Evolutionary conservation across 2,329 filamentous ascomycete species (phyloP).

Genomic region (Fusarium buharicum): DNA sequence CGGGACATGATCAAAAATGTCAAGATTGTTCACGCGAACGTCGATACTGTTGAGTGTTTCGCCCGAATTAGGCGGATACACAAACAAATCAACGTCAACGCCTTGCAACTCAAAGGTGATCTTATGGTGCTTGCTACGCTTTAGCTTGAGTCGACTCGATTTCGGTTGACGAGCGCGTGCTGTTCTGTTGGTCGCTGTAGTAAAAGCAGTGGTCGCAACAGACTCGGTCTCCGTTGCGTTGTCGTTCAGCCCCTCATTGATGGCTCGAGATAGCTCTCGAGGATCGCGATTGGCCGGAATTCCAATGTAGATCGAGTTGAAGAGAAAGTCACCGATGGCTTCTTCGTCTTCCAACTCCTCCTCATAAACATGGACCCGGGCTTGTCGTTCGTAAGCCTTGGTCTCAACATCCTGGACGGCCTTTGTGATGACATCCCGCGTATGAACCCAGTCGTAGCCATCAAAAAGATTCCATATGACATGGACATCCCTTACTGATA

Average conservation of each 20-base stretch:
- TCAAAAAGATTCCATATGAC: slow-evolving; percentile 98
- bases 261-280: slow-evolving; percentile 80
- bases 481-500: slow-evolving; percentile 86
- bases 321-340: slow-evolving; percentile 92
- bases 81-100: slow-evolving; percentile 82
- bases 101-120: slow-evolving; percentile 93
- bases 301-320: slow-evolving; percentile 98
- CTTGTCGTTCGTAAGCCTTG: slow-evolving; percentile 79
- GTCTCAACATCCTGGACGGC: slow-evolving; percentile 89
- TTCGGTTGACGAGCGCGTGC: slow-evolving; percentile 55
- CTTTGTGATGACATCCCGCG: slow-evolving; percentile 85
- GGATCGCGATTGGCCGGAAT: slow-evolving; percentile 89
- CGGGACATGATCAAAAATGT: slow-evolving; percentile 93
- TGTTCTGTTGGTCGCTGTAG: slow-evolving; percentile 65
- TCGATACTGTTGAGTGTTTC: slow-evolving; percentile 92
- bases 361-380: slow-evolving; percentile 67
- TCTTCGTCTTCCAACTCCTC: slow-evolving; percentile 83
- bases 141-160: slow-evolving; percentile 75
- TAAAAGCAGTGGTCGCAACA: slow-evolving; percentile 78
- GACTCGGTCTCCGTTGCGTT: slow-evolving; percentile 89
- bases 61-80: slow-evolving; percentile 78
- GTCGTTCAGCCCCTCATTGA: slow-evolving; percentile 90
- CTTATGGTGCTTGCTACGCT: slow-evolving; percentile 90
- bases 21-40: slow-evolving; percentile 81
- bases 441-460: slow-evolving; percentile 94